Base-by-base conservation (phyloP, 2,329 filamentous ascomycete genomes). In the Hypoxylon sp. region DNA sequence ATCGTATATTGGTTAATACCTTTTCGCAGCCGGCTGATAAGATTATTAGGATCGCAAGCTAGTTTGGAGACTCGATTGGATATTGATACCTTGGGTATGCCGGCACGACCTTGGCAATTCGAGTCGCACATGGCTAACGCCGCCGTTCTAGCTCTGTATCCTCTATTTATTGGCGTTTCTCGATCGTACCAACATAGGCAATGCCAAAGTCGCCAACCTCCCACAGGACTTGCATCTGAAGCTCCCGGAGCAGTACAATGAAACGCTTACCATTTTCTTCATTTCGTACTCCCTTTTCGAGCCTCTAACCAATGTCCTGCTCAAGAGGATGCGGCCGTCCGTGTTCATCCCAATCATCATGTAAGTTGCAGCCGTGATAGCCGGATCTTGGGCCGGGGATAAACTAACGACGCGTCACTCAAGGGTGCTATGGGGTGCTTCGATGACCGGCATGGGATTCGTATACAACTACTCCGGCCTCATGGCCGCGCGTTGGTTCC, bases 311-410 rank as follows among this genome's bases (percentile, higher is more conserved):
- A 97, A 97, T 77, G 83, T 95, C 51, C 80, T 97, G 24, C 88
- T 97, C 65, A 97, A 97, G 81, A 86, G 85, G 17, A 82, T 93
- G 68, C 86, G 89, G 1, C 94, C 94, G 0, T 93, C 91, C 42
- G 81, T 94, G 58, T 97, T 97, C 77, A 89, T 97, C 61, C 92
- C 94, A 1, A 82, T 87, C 33, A 97, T 97, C 76, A 97, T 97
- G 91, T 85, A 87, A 72, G 84, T 86, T 61, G 19, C 51, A 50
- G 29, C 55, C 19, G 54, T 53, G 44, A 46, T 62, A 31, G 26
- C 68, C 55, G 51, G 48, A 44, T 54, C 50, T 52, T 29, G 3
- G 46, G 37, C 44, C 44, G 42, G 51, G 24, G 37, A 48, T 9
- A 47, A 60, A 62, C 74, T 80, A 66, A 79, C 56, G 58, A 24